Conservation (phyloP, 2,329 filamentous ascomycete species). For the Colletotrichum tropicale region DNA sequence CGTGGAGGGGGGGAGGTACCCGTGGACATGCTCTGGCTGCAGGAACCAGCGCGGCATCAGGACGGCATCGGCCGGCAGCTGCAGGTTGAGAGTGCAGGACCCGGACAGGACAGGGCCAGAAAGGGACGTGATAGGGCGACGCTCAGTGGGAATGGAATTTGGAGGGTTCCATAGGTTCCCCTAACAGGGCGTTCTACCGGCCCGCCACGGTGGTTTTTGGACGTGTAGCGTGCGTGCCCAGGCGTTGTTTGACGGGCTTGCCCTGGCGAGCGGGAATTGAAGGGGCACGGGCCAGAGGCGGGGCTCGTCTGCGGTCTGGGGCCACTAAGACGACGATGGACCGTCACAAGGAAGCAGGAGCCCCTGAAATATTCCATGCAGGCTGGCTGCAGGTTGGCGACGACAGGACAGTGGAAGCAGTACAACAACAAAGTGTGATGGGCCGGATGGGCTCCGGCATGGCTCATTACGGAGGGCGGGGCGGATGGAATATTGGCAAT, state of each 20-base stretch:
- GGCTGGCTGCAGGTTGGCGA: neutral
- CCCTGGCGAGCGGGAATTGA: neutral
- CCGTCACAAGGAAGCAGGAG: neutral
- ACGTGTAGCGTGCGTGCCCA: neutral
- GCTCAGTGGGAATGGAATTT: slow-evolving; percentile 1
- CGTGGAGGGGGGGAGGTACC: neutral
- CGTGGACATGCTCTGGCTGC: neutral
- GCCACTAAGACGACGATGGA: neutral
- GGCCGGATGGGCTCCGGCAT: neutral
- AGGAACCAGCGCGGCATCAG: neutral
- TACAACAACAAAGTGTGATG: neutral
- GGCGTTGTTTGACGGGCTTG: neutral
- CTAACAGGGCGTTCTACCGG: neutral
- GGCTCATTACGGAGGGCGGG: slow-evolving; percentile 8
- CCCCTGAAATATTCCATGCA: neutral
- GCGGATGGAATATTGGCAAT: neutral
- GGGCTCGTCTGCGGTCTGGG: neutral
- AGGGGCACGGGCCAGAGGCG: neutral
- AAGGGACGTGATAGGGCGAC: neutral
- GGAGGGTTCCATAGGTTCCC: neutral
- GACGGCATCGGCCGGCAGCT: slow-evolving; percentile 9
- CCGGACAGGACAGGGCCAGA: neutral
- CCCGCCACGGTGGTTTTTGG: neutral
- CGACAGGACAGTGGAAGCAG: too few species aligned
- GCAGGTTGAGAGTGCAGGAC: neutral